Percentiles rank a stretch among this genome's conserved stretches.
phyloP scores from a whole-genome alignment of 2,329 filamentous ascomycete species.

The Talaromyces rugulosus region DNA sequence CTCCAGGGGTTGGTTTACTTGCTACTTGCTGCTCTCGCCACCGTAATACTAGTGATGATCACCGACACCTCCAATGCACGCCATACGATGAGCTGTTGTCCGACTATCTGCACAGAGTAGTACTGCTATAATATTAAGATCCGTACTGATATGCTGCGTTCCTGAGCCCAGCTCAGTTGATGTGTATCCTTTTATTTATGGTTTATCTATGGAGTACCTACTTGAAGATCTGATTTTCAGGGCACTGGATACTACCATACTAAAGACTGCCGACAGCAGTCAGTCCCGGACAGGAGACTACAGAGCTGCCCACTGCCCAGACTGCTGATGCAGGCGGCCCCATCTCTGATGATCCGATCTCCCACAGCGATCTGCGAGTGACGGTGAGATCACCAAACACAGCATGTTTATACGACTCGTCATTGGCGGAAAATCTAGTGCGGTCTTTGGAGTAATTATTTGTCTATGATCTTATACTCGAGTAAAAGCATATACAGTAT shows the following conservation, averaged over 20 bases:
- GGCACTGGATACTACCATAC: neutral
- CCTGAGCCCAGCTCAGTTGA: neutral
- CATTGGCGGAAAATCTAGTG: neutral
- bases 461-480: neutral
- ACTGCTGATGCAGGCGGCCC: neutral
- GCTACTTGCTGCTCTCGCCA: neutral
- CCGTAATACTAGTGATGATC: neutral
- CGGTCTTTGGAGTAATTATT: neutral
- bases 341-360: slow-evolving; percentile 1
- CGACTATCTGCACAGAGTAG: neutral
- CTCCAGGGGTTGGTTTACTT: too few relatives aligned
- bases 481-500: neutral
- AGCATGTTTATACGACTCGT: neutral
- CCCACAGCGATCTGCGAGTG: neutral
- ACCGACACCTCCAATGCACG: neutral
- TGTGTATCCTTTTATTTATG: neutral
- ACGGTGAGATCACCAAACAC: neutral
- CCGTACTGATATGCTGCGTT: neutral
- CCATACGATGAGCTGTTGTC: neutral
- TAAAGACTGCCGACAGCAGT: neutral
- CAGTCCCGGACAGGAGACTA: neutral
- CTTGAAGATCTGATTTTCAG: neutral
- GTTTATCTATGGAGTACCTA: too few relatives aligned
- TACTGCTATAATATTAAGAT: neutral
- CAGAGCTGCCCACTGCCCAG: neutral